Conservation (phyloP, 495 filamentous ascomycete genomes). For the Aspergillus campestris region DNA sequence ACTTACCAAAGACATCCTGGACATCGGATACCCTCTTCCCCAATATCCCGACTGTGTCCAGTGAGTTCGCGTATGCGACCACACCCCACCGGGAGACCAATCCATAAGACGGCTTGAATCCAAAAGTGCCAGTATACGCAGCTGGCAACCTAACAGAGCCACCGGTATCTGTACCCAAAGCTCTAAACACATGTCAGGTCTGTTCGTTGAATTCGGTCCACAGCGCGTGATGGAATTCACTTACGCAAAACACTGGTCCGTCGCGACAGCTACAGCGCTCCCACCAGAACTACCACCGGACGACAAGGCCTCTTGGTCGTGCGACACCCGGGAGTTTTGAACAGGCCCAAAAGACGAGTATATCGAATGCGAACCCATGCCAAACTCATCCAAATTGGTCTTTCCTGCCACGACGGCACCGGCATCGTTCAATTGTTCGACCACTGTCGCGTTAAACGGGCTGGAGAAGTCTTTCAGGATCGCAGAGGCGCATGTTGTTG, state of each 20-base stretch:
- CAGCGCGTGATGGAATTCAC: constrained; percentile 5
- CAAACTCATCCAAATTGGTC: constrained; percentile 95
- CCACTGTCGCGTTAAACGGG: constrained; percentile 81
- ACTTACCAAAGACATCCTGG: constrained; percentile 47
- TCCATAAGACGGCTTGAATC: constrained; percentile 92
- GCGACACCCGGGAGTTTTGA: constrained; percentile 26
- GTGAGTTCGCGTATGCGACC: constrained; percentile 87
- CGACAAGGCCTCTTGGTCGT: constrained; percentile 41
- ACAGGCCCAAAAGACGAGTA: constrained; percentile 68
- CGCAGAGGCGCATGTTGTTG: constrained; percentile 76
- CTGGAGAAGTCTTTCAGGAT: constrained; percentile 60
- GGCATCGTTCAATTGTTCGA: constrained; percentile 52
- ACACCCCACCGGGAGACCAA: constrained; percentile 81
- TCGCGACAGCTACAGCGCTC: constrained; percentile 78
- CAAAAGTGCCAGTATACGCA: constrained; percentile 78
- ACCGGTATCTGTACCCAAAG: constrained; percentile 90
- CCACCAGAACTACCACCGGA: constrained; percentile 92
- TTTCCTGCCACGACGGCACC: constrained; percentile 67
- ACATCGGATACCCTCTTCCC: constrained; percentile 42
- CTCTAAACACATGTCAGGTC: constrained; percentile 30
- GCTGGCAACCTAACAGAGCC: constrained; percentile 89
- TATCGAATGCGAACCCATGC: constrained; percentile 89
- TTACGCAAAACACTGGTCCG: constrained; percentile 57
- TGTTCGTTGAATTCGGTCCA: background rate
- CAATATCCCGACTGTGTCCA: constrained; percentile 89